phyloP scores from a whole-genome alignment of 306 rosid species.

The Acacia acuminata region DNA sequence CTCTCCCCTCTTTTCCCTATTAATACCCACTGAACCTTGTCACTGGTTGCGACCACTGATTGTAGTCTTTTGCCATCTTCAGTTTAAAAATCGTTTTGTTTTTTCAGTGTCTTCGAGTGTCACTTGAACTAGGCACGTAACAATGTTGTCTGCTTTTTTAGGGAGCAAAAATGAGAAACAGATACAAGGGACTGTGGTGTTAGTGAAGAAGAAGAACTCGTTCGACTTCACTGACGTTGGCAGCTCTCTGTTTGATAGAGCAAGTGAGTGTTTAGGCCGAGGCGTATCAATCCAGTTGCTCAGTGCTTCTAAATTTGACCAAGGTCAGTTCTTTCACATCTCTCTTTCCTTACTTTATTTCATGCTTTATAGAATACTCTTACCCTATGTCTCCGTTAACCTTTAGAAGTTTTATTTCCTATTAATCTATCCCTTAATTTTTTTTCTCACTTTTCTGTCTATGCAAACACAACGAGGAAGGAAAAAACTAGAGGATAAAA shows the following conservation, averaged over 20 bases:
- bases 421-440: no score
- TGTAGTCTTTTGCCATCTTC: background rate
- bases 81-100: background rate
- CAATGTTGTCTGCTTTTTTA: background rate
- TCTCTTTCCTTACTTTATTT: background rate
- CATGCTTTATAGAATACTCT: no score
- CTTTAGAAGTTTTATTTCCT: no score
- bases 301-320: constrained; percentile 27
- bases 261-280: constrained; percentile 20
- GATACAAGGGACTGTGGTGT: constrained; percentile 32
- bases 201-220: constrained; percentile 35
- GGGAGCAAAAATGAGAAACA: background rate
- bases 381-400: no score
- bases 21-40: background rate
- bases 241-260: background rate
- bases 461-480: no score
- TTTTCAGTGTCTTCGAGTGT: background rate
- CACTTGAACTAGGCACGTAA: background rate
- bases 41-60: background rate
- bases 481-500: no score
- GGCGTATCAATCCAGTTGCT: constrained; percentile 17
- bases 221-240: background rate
- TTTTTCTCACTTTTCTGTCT: no score
- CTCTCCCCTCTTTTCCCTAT: background rate
- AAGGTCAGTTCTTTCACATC: background rate